Percentiles rank a stretch among this genome's conserved stretches.
Evolutionary conservation across 495 filamentous ascomycete genomes (phyloP).

Genomic region (Penicillium argentinense): DNA sequence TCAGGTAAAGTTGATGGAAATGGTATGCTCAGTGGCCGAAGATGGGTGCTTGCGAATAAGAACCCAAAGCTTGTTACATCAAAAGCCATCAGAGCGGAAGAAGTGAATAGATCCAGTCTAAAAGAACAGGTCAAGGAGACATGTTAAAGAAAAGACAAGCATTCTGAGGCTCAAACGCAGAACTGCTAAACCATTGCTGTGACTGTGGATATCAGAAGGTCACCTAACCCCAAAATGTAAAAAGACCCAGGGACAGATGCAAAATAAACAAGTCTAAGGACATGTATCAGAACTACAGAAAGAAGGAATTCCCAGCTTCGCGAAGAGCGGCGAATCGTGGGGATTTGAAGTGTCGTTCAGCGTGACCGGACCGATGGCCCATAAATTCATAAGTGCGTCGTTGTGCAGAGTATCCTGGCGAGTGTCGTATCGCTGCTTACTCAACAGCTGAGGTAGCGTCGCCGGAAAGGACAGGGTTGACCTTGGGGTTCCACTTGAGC

Average conservation of each 20-base stretch:
- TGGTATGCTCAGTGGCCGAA: neutral
- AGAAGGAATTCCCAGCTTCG: too few relatives aligned
- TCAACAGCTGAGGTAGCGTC: conserved; percentile 54
- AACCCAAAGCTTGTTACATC: too few relatives aligned
- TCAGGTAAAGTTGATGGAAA: neutral
- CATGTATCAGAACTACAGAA: too few relatives aligned
- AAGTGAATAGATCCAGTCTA: neutral
- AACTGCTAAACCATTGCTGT: neutral
- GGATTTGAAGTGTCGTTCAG: too few relatives aligned
- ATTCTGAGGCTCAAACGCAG: too few relatives aligned
- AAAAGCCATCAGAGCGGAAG: neutral
- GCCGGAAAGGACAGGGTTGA: conserved; percentile 65
- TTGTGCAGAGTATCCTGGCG: neutral
- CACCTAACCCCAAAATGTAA: too few relatives aligned
- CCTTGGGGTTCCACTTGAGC: conserved; percentile 57
- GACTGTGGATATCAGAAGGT: conserved; percentile 39
- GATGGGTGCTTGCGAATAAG: neutral
- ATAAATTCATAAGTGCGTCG: conserved; percentile 8
- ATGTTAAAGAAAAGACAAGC: too few relatives aligned
- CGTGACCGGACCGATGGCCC: conserved; percentile 8
- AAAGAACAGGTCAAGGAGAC: neutral
- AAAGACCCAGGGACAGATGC: too few relatives aligned
- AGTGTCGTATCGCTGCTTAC: conserved; percentile 28
- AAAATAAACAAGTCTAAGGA: too few relatives aligned
- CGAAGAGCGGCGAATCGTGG: too few relatives aligned